phyloP scores from a whole-genome alignment of 108 stramenopile species.

The Skeletonema potamos region DNA sequence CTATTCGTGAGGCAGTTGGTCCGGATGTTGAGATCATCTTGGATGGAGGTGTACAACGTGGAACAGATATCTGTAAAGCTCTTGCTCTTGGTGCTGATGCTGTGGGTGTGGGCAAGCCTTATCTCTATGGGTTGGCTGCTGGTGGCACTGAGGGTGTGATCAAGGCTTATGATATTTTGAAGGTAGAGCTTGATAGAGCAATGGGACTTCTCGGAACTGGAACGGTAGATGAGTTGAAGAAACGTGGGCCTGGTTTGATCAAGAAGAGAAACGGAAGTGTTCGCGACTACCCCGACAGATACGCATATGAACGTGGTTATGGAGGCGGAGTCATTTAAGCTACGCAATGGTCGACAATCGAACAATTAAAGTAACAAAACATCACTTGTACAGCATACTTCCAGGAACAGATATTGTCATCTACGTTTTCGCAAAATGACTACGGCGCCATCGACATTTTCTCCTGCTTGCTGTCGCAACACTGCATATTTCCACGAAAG shows the following conservation, averaged over 20 bases:
- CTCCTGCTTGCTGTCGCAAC: slow-evolving; percentile 19
- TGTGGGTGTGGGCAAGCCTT: slow-evolving; percentile 96
- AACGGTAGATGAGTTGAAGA: slow-evolving; percentile 87
- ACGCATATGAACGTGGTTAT: slow-evolving; percentile 89
- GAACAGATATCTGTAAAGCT: slow-evolving; percentile 96
- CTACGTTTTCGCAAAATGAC: slow-evolving; percentile 13
- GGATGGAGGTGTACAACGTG: slow-evolving; percentile 97
- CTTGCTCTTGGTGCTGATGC: slow-evolving; percentile 93
- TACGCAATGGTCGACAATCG: background rate
- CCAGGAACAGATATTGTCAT: background rate
- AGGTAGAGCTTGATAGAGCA: slow-evolving; percentile 85
- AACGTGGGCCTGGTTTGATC: slow-evolving; percentile 87
- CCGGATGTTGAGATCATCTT: slow-evolving; percentile 93
- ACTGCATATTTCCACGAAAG: slow-evolving; percentile 22
- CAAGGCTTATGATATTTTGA: slow-evolving; percentile 87
- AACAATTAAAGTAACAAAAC: background rate
- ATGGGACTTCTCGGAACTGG: slow-evolving; percentile 90
- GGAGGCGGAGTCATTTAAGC: slow-evolving; percentile 88
- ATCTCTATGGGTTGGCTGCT: slow-evolving; percentile 95
- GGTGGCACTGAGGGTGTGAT: slow-evolving; percentile 86
- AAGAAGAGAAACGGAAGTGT: slow-evolving; percentile 69
- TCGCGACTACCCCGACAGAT: slow-evolving; percentile 88
- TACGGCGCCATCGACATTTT: slow-evolving; percentile 14
- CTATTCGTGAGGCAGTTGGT: slow-evolving; percentile 91
- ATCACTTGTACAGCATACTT: background rate